Conservation (phyloP, 345 rosid species). For the Arabidopsis arenosa region DNA sequence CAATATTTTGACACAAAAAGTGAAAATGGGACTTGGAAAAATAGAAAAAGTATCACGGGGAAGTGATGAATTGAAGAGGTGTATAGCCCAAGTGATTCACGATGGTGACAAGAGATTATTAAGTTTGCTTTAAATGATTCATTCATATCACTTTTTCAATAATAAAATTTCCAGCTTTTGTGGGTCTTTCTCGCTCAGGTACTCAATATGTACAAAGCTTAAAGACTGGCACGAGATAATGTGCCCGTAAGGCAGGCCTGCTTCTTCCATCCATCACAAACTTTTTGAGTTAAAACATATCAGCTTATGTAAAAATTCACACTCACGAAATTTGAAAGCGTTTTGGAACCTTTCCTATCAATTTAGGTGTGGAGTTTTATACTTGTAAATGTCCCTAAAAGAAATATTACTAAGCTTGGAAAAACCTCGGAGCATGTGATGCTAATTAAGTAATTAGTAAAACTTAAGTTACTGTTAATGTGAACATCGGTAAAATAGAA, state of each 20-base stretch:
- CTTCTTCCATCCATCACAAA: constrained; percentile 20
- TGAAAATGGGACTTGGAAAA: constrained; percentile 10
- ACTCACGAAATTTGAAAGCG: not conserved
- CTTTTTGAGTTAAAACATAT: not conserved
- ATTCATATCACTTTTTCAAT: constrained; percentile 24
- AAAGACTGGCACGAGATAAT: constrained; percentile 36
- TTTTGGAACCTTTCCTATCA: not conserved
- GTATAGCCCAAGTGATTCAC: constrained; percentile 34
- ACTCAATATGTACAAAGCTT: constrained; percentile 32
- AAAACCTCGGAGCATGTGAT: constrained; percentile 31
- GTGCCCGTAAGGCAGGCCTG: constrained; percentile 32
- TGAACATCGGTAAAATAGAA: constrained; percentile 34
- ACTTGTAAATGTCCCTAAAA: not conserved
- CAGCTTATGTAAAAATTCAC: not conserved
- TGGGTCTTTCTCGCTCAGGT: constrained; percentile 44
- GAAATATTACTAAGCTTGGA: not conserved
- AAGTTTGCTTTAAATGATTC: constrained; percentile 47
- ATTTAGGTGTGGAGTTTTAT: not conserved
- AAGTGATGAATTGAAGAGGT: constrained; percentile 40
- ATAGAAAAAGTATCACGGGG: constrained; percentile 23
- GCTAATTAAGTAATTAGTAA: not conserved
- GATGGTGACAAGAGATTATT: constrained; percentile 44
- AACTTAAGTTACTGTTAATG: constrained; percentile 28
- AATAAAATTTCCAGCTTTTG: constrained; percentile 34
- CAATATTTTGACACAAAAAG: not conserved